phyloP scores from a whole-genome alignment of 2,329 filamentous ascomycete species.

The Penicillium sclerotiorum region DNA sequence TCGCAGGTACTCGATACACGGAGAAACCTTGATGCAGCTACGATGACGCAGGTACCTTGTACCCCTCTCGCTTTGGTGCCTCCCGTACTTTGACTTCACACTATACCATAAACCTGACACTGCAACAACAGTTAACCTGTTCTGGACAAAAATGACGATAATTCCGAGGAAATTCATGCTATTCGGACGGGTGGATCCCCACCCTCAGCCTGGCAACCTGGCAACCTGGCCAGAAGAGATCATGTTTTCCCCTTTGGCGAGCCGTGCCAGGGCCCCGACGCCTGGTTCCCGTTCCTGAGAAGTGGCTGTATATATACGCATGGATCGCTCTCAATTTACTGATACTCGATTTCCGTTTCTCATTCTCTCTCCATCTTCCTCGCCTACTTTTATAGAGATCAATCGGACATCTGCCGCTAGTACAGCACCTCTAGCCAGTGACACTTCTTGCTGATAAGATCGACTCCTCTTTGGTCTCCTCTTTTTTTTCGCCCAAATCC shows the following conservation, averaged over 20 bases:
- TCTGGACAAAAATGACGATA: conserved; percentile 37
- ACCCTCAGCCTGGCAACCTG: conserved; percentile 13
- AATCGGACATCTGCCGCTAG: conserved; percentile 1
- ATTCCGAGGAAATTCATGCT: conserved; percentile 42
- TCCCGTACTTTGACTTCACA: conserved; percentile 8
- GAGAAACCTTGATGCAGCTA: conserved; percentile 11
- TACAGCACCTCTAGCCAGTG: conserved; percentile 5
- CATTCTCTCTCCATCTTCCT: not conserved
- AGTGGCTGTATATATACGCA: conserved; percentile 24
- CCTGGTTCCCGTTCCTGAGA: conserved; percentile 5
- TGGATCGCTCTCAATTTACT: not conserved
- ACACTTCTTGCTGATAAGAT: conserved; percentile 16
- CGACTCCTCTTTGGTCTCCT: conserved; percentile 10
- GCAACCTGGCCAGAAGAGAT: conserved; percentile 9
- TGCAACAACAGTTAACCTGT: conserved; percentile 17
- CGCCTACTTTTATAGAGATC: not conserved
- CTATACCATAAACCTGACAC: conserved; percentile 9
- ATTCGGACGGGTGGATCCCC: conserved; percentile 33
- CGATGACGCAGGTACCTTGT: conserved; percentile 25
- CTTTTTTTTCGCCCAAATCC: conserved; percentile 4
- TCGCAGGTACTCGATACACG: conserved; percentile 21
- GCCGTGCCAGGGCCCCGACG: conserved; percentile 3
- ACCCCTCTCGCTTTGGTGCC: conserved; percentile 9
- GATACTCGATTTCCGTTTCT: not conserved
- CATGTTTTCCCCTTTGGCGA: conserved; percentile 9